phyloP scores from a whole-genome alignment of 2,329 filamentous ascomycete species.

The Endocalyx cinctus region DNA sequence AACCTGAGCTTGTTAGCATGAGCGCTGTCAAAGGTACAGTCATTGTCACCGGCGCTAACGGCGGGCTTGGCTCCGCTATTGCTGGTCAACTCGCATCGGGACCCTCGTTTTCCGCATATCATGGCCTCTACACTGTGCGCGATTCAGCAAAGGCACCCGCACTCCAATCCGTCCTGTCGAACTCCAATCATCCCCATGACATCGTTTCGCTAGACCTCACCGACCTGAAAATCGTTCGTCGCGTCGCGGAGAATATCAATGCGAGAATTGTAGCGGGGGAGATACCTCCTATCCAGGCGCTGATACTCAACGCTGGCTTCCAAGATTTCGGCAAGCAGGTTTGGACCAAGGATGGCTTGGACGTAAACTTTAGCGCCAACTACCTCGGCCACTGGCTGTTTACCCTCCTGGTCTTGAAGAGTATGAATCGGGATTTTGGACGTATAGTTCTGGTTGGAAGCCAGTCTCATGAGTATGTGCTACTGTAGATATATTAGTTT shows the following conservation, averaged over 20 bases:
- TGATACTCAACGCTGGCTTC: conserved; percentile 32
- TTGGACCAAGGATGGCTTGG: conserved; percentile 15
- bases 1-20: too few relatives aligned
- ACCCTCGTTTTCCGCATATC: conserved; percentile 4
- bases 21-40: conserved; percentile 8
- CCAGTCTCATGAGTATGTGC: conserved; percentile 28
- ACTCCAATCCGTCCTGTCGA: neutral
- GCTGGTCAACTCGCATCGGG: conserved; percentile 1
- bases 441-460: conserved; percentile 17
- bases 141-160: neutral
- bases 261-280: conserved; percentile 11
- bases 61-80: conserved; percentile 12
- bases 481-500: too few relatives aligned
- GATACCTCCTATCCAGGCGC: conserved; percentile 32
- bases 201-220: conserved; percentile 9
- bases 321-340: conserved; percentile 17
- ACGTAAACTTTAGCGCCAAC: conserved; percentile 17
- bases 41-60: conserved; percentile 21
- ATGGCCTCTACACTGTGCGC: conserved; percentile 11
- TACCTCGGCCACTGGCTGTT: conserved; percentile 25
- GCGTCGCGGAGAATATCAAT: conserved; percentile 6
- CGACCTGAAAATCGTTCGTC: conserved; percentile 8
- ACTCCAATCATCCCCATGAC: conserved; percentile 6
- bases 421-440: conserved; percentile 16
- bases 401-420: conserved; percentile 16